Base-by-base conservation (phyloP, 768 basidiomycete species). In the Hirschioporus abietinus region DNA sequence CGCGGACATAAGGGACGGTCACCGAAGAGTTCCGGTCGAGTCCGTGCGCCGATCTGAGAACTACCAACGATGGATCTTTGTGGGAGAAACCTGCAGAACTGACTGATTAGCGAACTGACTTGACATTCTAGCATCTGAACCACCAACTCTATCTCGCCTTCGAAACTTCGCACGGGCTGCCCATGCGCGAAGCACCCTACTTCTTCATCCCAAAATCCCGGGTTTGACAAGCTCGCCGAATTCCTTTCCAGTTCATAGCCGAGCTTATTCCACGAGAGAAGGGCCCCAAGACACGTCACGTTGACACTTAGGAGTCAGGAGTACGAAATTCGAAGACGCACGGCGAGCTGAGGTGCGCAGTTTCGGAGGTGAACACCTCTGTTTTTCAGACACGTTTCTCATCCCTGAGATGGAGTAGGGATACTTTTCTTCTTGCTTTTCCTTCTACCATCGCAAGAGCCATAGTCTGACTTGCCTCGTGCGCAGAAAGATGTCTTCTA, bases 241-340 rank as follows among this genome's bases (percentile, higher is more conserved):
- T 52, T 15, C 42, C 20, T 15, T 52, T 52, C 42, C 12, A 52
- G 42, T 20, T 15, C 42, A 52, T 52, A 52, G 20, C 42, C 42
- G 42, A 52, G 42, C 42, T 52, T 52, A 52, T 52, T 52, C 42
- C 42, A 52, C 42, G 42, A 52, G 42, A 52, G 42, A 52, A 52
- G 42, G 20, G 6, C 42, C 12, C 42, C 12, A 52, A 52, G 42
- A 52, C 42, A 52, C 12, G 42, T 52, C 42, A 52, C 42, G 42
- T 52, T 52, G 42, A 20, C 42, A 52, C 15, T 52, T 15, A 52
- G 42, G 42, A 20, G 42, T 52, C 20, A 52, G 42, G 42, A 52
- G 42, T 52, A 15, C 42, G 42, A 52, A 52, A 52, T 52, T 52
- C 20, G 42, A 52, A 52, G 42, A 52, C 42, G 15, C 42, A 20